A percentile compares a stretch with the other conserved stretches of the same genome.
Evolutionary conservation across 805 yeast species (phyloP).

Genomic region (Metschnikowia reukaufii): DNA sequence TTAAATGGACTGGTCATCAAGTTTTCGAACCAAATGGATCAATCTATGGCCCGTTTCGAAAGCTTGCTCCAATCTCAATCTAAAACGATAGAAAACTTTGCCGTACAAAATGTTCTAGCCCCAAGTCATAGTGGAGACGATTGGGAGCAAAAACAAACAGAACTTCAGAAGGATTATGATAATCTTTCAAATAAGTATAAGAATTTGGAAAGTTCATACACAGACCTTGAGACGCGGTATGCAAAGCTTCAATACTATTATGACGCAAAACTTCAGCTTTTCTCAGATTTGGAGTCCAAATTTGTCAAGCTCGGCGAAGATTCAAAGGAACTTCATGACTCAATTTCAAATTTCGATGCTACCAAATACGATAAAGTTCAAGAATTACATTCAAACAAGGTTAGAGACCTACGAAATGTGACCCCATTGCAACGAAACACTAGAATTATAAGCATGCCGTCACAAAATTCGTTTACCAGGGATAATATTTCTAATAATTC

Average conservation of each 20-base stretch:
- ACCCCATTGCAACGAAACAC: conserved; percentile 10
- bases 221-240: conserved; percentile 59
- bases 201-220: conserved; percentile 72
- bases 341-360: conserved; percentile 5
- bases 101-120: background rate
- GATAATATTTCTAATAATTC: conserved; percentile 17
- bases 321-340: conserved; percentile 12
- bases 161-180: conserved; percentile 4
- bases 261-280: conserved; percentile 25
- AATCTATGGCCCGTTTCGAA: conserved; percentile 3
- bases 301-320: conserved; percentile 23
- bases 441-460: conserved; percentile 17
- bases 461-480: background rate
- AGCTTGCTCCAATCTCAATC: conserved; percentile 1
- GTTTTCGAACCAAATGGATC: background rate
- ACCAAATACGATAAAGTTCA: conserved; percentile 20
- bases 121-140: background rate
- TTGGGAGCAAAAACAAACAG: background rate
- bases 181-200: conserved; percentile 55
- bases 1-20: background rate
- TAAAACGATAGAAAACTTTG: background rate
- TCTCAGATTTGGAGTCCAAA: conserved; percentile 22
- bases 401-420: conserved; percentile 11
- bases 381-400: conserved; percentile 25
- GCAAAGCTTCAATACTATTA: conserved; percentile 22